Conservation (phyloP, 768 basidiomycete species). For the Boletellus ananiceps region DNA sequence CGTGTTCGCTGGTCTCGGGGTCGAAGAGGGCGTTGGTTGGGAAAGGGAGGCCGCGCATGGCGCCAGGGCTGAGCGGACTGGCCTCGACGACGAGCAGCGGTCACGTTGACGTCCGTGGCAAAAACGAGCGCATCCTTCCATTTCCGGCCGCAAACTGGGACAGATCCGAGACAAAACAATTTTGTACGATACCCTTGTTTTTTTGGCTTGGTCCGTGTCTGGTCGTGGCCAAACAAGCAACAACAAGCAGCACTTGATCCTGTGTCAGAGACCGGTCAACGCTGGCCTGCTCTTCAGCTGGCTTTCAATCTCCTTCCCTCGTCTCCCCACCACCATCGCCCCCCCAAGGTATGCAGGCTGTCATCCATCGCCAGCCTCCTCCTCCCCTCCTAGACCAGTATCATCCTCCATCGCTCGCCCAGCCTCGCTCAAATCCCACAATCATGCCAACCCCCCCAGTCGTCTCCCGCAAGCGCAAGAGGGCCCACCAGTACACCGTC, state of each 20-base stretch:
- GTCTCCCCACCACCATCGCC: conserved; percentile 43
- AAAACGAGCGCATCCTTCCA: conserved; percentile 11
- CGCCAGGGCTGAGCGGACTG: not conserved
- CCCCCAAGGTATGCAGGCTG: conserved; percentile 66
- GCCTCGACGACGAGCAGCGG: not conserved
- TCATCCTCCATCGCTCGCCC: conserved; percentile 53
- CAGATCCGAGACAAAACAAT: conserved; percentile 4
- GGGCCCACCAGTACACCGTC: conserved; percentile 74
- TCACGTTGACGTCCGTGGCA: conserved; percentile 29
- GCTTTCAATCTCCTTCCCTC: conserved; percentile 33
- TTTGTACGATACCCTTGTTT: not conserved
- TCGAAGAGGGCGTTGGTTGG: conserved; percentile 37
- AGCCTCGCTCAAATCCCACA: conserved; percentile 44
- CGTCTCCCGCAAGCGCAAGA: conserved; percentile 76
- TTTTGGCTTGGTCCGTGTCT: not conserved
- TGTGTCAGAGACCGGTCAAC: conserved; percentile 30
- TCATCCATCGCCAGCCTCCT: conserved; percentile 58
- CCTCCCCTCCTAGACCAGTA: conserved; percentile 62
- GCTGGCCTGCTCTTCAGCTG: conserved; percentile 29
- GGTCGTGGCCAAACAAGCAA: conserved; percentile 16
- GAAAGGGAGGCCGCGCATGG: conserved; percentile 63
- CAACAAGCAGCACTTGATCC: conserved; percentile 30
- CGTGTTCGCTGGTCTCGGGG: conserved; percentile 58
- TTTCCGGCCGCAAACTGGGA: conserved; percentile 7
- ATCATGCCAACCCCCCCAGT: conserved; percentile 69